These are phyloP conservation scores for Lepidopterella palustris DNA, from an alignment of 495 filamentous ascomycete species.

Conservation along the genomic window DNA sequence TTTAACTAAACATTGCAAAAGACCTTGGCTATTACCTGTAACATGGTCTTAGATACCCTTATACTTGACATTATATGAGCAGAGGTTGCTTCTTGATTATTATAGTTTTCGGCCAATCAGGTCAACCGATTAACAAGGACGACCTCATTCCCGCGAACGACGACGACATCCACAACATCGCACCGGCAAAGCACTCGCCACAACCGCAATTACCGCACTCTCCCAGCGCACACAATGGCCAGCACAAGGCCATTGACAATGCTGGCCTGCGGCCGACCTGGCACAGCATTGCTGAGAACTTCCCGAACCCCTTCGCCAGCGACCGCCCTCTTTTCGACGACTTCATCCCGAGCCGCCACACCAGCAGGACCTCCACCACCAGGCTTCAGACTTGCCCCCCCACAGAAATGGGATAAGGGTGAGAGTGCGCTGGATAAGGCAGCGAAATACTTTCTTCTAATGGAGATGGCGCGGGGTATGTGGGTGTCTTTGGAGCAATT, in stretches of 20 bases:
- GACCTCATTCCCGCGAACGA: neutral
- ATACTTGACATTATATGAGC: no score
- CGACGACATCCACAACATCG: neutral
- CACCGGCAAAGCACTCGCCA: neutral
- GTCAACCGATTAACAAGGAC: neutral
- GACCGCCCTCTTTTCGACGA: slow-evolving; percentile 58
- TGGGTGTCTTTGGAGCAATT: slow-evolving; percentile 96
- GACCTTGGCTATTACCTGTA: no score
- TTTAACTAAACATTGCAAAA: no score
- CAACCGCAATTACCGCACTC: slow-evolving; percentile 6
- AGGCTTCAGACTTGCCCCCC: slow-evolving; percentile 65
- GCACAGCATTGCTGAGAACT: slow-evolving; percentile 15
- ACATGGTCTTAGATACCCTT: no score
- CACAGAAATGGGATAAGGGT: slow-evolving; percentile 63
- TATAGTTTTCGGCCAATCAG: slow-evolving; percentile 28
- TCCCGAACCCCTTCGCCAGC: slow-evolving; percentile 32
- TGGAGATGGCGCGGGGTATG: slow-evolving; percentile 95
- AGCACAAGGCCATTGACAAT: slow-evolving; percentile 30
- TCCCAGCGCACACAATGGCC: slow-evolving; percentile 29
- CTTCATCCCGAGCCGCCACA: slow-evolving; percentile 54
- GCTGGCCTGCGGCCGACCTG: slow-evolving; percentile 30
- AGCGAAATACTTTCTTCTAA: slow-evolving; percentile 87
- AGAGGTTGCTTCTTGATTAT: no score
- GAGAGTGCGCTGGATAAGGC: slow-evolving; percentile 72
- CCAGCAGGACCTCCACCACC: slow-evolving; percentile 69